Conservation (phyloP, 371 early-diverging fungal species). For the Dichotomocladium elegans region DNA sequence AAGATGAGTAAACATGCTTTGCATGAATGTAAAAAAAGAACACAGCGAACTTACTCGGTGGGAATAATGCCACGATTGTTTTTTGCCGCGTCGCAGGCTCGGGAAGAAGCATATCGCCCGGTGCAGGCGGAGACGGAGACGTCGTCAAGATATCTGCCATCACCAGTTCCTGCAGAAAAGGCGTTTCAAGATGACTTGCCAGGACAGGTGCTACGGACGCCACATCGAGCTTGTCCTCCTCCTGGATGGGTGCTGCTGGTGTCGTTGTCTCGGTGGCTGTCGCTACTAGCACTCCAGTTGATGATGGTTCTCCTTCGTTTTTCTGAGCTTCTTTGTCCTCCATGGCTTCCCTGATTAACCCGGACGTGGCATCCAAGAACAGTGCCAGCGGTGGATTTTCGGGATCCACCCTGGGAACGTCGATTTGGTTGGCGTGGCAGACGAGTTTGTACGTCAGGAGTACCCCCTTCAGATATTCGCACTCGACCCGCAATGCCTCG, state of each 20-base stretch:
- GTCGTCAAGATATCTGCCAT: constrained; percentile 25
- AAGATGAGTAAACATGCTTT: not conserved
- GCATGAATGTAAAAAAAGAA: not conserved
- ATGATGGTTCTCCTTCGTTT: not conserved
- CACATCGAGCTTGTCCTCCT: constrained; percentile 6
- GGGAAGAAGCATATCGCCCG: no score
- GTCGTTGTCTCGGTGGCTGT: constrained; percentile 61
- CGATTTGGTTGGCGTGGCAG: constrained; percentile 29
- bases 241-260: not conserved
- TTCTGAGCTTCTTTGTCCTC: not conserved
- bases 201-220: constrained; percentile 27
- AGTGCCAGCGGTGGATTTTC: constrained; percentile 13
- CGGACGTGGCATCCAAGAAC: no score
- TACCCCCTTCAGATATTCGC: constrained; percentile 28
- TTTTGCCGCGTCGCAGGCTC: no score
- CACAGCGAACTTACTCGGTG: constrained; percentile 22
- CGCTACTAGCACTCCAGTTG: constrained; percentile 59
- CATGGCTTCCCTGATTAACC: no score
- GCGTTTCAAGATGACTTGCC: constrained; percentile 28
- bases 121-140: no score
- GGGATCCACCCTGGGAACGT: constrained; percentile 39
- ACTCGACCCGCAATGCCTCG: constrained; percentile 27
- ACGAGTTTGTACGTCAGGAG: constrained; percentile 27
- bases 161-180: constrained; percentile 27
- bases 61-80: constrained; percentile 10